Percentiles rank a stretch among this genome's conserved stretches.
phyloP scores from a whole-genome alignment of 2,329 filamentous ascomycete genomes.

The Ophiostoma montium region DNA sequence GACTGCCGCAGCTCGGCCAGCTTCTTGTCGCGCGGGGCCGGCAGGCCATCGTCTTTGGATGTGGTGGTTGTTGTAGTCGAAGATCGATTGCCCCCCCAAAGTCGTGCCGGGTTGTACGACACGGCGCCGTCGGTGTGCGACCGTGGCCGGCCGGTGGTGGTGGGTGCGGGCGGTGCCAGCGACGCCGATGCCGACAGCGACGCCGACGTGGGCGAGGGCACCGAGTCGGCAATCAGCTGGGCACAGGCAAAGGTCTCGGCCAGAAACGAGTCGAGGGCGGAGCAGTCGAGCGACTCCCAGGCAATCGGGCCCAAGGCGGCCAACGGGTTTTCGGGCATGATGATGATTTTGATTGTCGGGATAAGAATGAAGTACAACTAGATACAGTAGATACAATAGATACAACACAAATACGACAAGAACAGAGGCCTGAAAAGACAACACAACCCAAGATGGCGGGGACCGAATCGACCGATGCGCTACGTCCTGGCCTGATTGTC shows the following conservation, averaged over 20 bases:
- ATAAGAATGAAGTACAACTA: too few relatives aligned
- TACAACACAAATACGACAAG: too few relatives aligned
- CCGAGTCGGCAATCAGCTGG: constrained; percentile 12
- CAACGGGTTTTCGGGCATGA: constrained; percentile 23
- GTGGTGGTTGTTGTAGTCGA: background rate
- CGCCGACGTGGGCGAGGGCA: constrained; percentile 1
- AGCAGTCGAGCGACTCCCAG: constrained; percentile 25
- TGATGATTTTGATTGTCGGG: background rate
- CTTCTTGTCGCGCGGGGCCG: constrained; percentile 25
- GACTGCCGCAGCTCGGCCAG: constrained; percentile 51
- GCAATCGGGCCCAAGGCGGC: constrained; percentile 36
- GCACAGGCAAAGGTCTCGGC: constrained; percentile 10
- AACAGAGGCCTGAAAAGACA: too few relatives aligned
- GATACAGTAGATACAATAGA: too few relatives aligned
- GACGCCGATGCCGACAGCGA: constrained; percentile 3
- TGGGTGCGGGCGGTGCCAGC: constrained; percentile 19
- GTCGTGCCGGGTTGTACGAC: constrained; percentile 14
- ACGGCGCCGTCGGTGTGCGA: constrained; percentile 40
- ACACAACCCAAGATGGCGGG: too few relatives aligned
- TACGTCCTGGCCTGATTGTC: too few relatives aligned
- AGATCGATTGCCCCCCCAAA: background rate
- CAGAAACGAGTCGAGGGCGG: constrained; percentile 8
- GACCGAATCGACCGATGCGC: too few relatives aligned
- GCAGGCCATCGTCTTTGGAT: background rate
- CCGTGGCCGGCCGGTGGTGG: constrained; percentile 34